Conservation (phyloP, 1,284 basidiomycete genomes). For the Ganoderma sinense region DNA sequence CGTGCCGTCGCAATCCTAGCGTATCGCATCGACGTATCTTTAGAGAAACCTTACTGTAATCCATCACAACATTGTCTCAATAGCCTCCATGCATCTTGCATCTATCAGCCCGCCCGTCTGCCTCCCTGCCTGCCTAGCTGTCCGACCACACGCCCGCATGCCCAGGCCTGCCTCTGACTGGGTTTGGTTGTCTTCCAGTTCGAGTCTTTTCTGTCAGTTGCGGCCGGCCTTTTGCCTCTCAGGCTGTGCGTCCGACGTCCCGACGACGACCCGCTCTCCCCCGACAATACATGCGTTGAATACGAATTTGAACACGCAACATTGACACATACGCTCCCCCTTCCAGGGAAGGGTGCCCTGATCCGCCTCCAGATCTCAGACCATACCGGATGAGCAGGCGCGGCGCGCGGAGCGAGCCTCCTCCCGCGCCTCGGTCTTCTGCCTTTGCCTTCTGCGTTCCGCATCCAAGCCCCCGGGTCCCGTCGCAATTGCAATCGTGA, state of each 20-base stretch:
- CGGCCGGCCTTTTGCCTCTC: neutral
- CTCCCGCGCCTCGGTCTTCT: slow-evolving; percentile 2
- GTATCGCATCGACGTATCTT: slow-evolving; percentile 15
- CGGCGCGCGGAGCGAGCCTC: neutral
- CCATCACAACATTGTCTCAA: slow-evolving; percentile 17
- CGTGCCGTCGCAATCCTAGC: slow-evolving; percentile 9
- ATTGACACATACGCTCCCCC: neutral
- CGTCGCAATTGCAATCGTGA: neutral
- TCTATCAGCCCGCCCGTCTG: neutral
- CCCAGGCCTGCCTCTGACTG: neutral
- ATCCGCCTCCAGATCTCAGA: neutral
- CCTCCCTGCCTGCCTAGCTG: neutral
- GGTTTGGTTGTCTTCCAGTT: neutral
- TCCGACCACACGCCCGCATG: neutral
- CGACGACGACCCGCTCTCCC: neutral
- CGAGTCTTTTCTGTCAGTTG: neutral
- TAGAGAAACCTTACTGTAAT: slow-evolving; percentile 11
- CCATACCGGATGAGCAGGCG: no score
- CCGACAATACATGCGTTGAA: neutral
- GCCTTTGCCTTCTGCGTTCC: slow-evolving; percentile 6
- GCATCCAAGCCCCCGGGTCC: neutral
- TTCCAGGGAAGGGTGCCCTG: neutral
- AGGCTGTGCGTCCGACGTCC: neutral
- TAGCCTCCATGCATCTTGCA: slow-evolving; percentile 5
- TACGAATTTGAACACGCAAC: neutral